Evolutionary conservation across 176 grass and related monocot genomes (phyloP), one percentile per base, ranked within the genome.

Genomic region (Alloteropsis semialata): DNA sequence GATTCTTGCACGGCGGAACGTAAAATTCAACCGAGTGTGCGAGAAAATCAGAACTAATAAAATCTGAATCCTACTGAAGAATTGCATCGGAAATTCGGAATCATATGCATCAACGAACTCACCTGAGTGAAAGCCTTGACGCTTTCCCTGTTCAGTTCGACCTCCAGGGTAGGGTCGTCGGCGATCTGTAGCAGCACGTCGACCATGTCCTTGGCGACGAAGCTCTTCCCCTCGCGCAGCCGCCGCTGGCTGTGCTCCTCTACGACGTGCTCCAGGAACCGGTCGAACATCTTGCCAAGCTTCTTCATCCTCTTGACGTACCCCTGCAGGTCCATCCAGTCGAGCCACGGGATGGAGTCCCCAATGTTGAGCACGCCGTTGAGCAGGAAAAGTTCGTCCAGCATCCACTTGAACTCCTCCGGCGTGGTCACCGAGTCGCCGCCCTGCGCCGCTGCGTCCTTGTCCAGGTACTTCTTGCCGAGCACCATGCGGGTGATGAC

Each of bases 361-460:
- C 92, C 92, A 73, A 97, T 97, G 88, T 94, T 97, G 69, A 97
- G 81, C 77, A 98, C 92, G 1, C 95, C 92, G 51, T 98, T 98
- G 21, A 98, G 90, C 74, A 98, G 53, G 85, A 98, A 98, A 78
- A 91, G 54, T 81, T 98, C 95, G 46, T 93, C 92, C 3, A 98
- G 68, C 92, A 98, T 98, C 82, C 32, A 79, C 86, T 98, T 98
- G 90, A 98, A 98, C 79, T 98, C 95, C 71, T 93, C 86, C 0
- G 85, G 95, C 29, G 92, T 90, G 68, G 88, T 91, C 60, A 87
- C 83, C 12, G 78, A 6, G 1, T 16, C 3, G 5, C 67, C 58
- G 1, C 41, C 68, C n/a, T n/a, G n/a, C 43, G 59, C 60, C 6
- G 1, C 42, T 32, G 1, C 78, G 24, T 53, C 62, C 22, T 83